These are phyloP conservation scores for Coprinopsis marcescibilis DNA, from an alignment of 768 basidiomycete species.

Conservation along the genomic window DNA sequence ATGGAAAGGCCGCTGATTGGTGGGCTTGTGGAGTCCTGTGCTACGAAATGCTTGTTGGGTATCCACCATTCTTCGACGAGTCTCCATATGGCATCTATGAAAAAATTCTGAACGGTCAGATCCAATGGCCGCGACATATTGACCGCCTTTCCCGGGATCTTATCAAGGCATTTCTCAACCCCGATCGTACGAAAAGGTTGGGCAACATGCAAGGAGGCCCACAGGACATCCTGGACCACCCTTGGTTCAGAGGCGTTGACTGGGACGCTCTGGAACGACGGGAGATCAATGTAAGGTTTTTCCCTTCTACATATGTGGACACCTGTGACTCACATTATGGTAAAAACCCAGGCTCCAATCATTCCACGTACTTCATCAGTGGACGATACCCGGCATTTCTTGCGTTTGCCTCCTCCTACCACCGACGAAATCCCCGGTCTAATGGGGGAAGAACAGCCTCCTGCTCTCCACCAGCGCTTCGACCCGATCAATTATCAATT, in stretches of 20 bases:
- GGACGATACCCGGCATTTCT: conserved; percentile 85
- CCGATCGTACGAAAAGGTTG: conserved; percentile 85
- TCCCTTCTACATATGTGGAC: conserved; percentile 5
- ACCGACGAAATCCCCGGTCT: conserved; percentile 79
- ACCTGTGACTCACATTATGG: neutral
- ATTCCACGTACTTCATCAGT: conserved; percentile 74
- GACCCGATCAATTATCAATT: conserved; percentile 69
- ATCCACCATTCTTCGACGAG: conserved; percentile 97
- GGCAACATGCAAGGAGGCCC: conserved; percentile 93
- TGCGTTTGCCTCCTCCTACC: conserved; percentile 71
- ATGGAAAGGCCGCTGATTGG: conserved; percentile 98
- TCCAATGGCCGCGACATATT: conserved; percentile 88
- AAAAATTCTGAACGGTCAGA: conserved; percentile 84
- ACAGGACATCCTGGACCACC: conserved; percentile 84
- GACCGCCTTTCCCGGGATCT: conserved; percentile 87
- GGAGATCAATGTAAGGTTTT: conserved; percentile 67
- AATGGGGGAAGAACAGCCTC: conserved; percentile 54
- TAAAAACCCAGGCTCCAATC: conserved; percentile 64
- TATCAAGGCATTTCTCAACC: conserved; percentile 83
- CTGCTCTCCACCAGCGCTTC: conserved; percentile 55
- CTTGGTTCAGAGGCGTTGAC: conserved; percentile 94
- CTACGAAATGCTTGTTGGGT: conserved; percentile 99
- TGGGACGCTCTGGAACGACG: conserved; percentile 84
- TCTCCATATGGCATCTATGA: conserved; percentile 98
- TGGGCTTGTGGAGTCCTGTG: conserved; percentile 97